Conservation (phyloP, 257 asterid species). For the Hygrophila difformis region DNA sequence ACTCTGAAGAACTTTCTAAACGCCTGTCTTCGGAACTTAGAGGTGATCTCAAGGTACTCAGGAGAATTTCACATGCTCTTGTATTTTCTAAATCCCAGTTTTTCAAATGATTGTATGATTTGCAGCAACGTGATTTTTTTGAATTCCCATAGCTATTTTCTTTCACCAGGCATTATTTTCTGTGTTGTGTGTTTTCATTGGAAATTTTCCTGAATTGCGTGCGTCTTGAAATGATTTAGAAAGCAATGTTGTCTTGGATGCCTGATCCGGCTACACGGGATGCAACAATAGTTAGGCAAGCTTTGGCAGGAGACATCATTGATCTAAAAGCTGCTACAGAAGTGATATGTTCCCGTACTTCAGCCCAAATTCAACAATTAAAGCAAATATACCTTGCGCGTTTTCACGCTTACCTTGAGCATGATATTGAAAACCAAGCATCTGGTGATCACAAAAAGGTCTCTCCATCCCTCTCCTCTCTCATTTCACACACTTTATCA, state of each 20-base stretch:
- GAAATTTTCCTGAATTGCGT: neutral
- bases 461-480: constrained; percentile 10
- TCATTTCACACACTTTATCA: neutral
- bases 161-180: no score
- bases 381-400: constrained; percentile 56
- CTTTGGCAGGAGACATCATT: constrained; percentile 31
- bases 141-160: no score
- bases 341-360: constrained; percentile 83
- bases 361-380: constrained; percentile 71
- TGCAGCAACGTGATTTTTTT: neutral
- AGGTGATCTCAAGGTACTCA: constrained; percentile 63
- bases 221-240: constrained; percentile 32
- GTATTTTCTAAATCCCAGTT: neutral
- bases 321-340: constrained; percentile 76
- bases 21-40: constrained; percentile 79
- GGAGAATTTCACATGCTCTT: neutral
- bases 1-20: constrained; percentile 58
- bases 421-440: constrained; percentile 53
- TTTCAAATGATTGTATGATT: neutral
- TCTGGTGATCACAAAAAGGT: constrained; percentile 85
- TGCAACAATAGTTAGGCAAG: constrained; percentile 53
- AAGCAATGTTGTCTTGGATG: constrained; percentile 76
- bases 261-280: constrained; percentile 84
- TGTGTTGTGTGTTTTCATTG: no score
- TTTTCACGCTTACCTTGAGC: constrained; percentile 62